Conservation (phyloP, 306 rosid species). For the Cotoneaster glaucophyllus region DNA sequence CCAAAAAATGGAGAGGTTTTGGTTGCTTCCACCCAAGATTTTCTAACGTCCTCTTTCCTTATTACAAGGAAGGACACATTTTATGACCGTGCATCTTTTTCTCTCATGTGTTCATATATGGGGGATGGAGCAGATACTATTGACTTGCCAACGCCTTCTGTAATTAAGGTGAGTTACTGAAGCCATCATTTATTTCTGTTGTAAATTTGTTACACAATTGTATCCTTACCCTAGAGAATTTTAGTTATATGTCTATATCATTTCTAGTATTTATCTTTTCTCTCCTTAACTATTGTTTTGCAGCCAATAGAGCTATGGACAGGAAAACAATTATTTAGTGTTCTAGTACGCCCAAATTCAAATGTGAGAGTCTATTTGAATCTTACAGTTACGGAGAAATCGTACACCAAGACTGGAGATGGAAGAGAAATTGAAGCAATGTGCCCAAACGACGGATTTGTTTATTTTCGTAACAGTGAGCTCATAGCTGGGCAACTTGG, state of each 20-base stretch:
- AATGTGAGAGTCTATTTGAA: constrained; percentile 70
- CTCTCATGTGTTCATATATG: constrained; percentile 84
- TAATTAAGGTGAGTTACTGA: constrained; percentile 59
- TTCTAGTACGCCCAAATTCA: constrained; percentile 78
- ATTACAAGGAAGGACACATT: constrained; percentile 89
- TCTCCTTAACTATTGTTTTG: constrained; percentile 18
- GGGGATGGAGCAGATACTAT: constrained; percentile 77
- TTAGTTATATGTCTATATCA: neutral
- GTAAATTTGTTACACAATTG: neutral
- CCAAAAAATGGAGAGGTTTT: constrained; percentile 96
- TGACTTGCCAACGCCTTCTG: constrained; percentile 92
- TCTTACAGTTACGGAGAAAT: constrained; percentile 80
- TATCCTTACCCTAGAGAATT: neutral
- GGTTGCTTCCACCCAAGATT: constrained; percentile 98
- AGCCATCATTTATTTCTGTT: neutral
- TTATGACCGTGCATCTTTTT: constrained; percentile 87
- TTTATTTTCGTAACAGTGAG: constrained; percentile 84
- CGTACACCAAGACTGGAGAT: constrained; percentile 46
- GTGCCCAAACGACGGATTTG: constrained; percentile 89
- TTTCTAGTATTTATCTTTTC: neutral
- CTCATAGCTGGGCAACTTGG: constrained; percentile 96
- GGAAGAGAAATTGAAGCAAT: constrained; percentile 59
- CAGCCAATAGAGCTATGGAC: constrained; percentile 99
- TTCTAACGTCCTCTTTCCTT: constrained; percentile 88
- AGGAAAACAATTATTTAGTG: constrained; percentile 85